These are phyloP conservation scores for Phytophthora podocarpi DNA, from an alignment of 352 stramenopile species.

Conservation along the genomic window DNA sequence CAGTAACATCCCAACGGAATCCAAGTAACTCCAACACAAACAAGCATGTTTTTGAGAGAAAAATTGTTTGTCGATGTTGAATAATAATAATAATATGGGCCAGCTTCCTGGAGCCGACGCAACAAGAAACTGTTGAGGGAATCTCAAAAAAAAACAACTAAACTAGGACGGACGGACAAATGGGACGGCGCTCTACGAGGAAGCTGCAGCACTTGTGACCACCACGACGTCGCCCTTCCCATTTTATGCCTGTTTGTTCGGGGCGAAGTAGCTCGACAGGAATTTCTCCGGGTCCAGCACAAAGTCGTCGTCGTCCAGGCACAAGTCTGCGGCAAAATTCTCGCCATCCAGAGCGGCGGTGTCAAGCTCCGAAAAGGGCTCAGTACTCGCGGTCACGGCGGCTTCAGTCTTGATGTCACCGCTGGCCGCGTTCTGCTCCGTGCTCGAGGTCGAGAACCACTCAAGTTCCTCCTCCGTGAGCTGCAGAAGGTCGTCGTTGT, in stretches of 20 bases:
- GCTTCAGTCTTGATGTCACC: conserved; percentile 7
- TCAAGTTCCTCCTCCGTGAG: conserved; percentile 84
- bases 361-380: conserved; percentile 36
- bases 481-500: conserved; percentile 81
- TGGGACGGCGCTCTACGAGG: conserved; percentile 39
- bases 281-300: conserved; percentile 89
- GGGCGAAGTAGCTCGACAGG: conserved; percentile 83
- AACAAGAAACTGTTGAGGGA: conserved; percentile 14
- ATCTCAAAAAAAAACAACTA: conserved; percentile 37
- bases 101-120: conserved; percentile 17
- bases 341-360: conserved; percentile 22
- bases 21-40: conserved; percentile 11
- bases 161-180: conserved; percentile 40
- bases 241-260: conserved; percentile 37
- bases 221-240: conserved; percentile 38
- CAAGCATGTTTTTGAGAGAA: conserved; percentile 5
- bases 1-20: neutral
- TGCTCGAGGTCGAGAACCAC: conserved; percentile 71
- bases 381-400: conserved; percentile 1
- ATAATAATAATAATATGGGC: conserved; percentile 53
- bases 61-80: conserved; percentile 31
- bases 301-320: conserved; percentile 78
- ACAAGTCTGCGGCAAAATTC: conserved; percentile 41
- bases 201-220: conserved; percentile 53
- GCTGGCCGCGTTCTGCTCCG: conserved; percentile 17